Evolutionary conservation across 1,284 basidiomycete species (phyloP).

Genomic region (Earliella scabrosa): DNA sequence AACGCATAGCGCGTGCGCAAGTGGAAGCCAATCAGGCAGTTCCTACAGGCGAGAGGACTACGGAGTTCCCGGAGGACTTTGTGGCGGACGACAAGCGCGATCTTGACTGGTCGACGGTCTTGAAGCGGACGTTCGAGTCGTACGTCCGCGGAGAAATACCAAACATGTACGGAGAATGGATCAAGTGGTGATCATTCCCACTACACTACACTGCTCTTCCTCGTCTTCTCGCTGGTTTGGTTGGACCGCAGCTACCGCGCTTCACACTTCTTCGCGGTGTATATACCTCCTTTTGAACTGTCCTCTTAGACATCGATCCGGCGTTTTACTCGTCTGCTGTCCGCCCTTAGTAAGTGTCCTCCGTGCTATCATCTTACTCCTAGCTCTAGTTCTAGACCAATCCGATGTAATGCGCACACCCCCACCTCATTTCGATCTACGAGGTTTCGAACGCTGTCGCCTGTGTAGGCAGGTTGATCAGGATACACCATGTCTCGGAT

Average conservation of each 20-base stretch:
- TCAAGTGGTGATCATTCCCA: conserved; percentile 59
- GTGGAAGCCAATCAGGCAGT: conserved; percentile 26
- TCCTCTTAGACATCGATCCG: not conserved
- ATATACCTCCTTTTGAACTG: conserved; percentile 17
- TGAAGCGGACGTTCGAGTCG: conserved; percentile 91
- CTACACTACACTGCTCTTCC: not conserved
- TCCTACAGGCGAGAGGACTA: conserved; percentile 29
- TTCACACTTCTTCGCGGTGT: conserved; percentile 16
- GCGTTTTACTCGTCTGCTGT: conserved; percentile 1
- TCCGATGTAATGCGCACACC: conserved; percentile 19
- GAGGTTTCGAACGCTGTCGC: not conserved
- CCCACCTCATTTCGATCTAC: not conserved
- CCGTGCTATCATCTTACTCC: conserved; percentile 19
- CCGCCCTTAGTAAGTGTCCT: conserved; percentile 1
- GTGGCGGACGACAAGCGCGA: conserved; percentile 68
- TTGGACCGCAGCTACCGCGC: conserved; percentile 4
- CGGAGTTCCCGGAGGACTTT: conserved; percentile 39
- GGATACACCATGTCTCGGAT: not conserved
- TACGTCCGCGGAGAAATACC: conserved; percentile 87
- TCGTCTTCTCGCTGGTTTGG: not conserved
- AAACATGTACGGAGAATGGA: conserved; percentile 92
- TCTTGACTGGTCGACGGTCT: conserved; percentile 86
- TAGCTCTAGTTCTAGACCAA: conserved; percentile 12
- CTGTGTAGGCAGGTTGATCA: not conserved
- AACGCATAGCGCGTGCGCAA: conserved; percentile 60